Percentiles rank a stretch among this genome's conserved stretches.
Evolutionary conservation across 345 rosid species (phyloP).

Genomic region (Brassica carinata): DNA sequence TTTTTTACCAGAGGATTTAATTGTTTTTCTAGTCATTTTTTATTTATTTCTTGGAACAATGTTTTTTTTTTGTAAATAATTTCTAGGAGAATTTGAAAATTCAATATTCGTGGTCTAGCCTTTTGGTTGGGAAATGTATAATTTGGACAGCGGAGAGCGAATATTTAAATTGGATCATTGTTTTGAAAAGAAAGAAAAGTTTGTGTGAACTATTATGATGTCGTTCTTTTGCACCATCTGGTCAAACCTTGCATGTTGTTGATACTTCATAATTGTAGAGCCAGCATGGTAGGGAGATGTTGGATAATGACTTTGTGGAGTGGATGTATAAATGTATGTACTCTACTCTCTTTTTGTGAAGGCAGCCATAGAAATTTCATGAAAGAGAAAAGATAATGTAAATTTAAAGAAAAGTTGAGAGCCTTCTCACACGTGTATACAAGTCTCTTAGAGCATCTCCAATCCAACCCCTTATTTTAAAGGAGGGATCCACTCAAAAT

Average conservation of each 20-base stretch:
- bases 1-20: slow-evolving; percentile 23
- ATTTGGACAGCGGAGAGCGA: slow-evolving; percentile 29
- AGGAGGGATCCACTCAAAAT: too few species aligned
- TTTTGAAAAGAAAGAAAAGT: neutral
- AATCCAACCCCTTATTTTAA: too few species aligned
- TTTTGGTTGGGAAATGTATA: slow-evolving; percentile 33
- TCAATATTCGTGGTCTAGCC: slow-evolving; percentile 33
- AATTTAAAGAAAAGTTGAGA: neutral
- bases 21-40: slow-evolving; percentile 10
- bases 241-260: slow-evolving; percentile 20
- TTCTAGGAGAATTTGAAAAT: slow-evolving; percentile 9
- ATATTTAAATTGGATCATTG: slow-evolving; percentile 1
- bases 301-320: neutral
- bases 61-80: slow-evolving; percentile 14
- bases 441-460: neutral
- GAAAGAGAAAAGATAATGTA: neutral
- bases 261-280: neutral
- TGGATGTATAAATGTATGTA: neutral
- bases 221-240: neutral
- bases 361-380: neutral
- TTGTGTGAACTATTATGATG: neutral
- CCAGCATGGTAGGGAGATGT: slow-evolving; percentile 1
- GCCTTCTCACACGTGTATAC: neutral
- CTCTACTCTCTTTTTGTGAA: neutral
- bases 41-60: slow-evolving; percentile 1